Percentiles rank a stretch among this genome's conserved stretches.
phyloP scores from a whole-genome alignment of 495 filamentous ascomycete species.

The Oleoguttula mirabilis region DNA sequence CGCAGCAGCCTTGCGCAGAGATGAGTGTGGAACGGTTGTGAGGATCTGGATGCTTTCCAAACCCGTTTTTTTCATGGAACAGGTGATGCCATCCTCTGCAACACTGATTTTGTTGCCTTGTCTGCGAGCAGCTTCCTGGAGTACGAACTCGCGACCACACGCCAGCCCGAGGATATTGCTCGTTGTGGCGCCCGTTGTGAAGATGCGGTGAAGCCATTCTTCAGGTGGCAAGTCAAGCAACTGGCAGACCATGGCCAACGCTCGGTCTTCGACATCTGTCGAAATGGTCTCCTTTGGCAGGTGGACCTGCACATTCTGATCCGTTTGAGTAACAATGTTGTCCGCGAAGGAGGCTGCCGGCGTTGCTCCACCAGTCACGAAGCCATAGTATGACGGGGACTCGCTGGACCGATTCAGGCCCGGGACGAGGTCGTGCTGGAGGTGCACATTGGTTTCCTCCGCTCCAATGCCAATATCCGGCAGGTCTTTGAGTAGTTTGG shows the following conservation, averaged over 20 bases:
- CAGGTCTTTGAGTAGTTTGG: conserved; percentile 25
- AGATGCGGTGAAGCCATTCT: conserved; percentile 50
- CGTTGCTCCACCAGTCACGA: conserved; percentile 71
- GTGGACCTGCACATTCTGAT: conserved; percentile 83
- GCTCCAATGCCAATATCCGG: conserved; percentile 36
- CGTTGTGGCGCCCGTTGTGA: conserved; percentile 83
- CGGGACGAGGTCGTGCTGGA: conserved; percentile 51
- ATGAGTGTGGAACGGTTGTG: conserved; percentile 72
- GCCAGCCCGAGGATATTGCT: conserved; percentile 75
- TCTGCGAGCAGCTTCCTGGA: conserved; percentile 35
- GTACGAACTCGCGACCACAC: conserved; percentile 57
- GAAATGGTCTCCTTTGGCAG: conserved; percentile 59
- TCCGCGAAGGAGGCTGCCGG: conserved; percentile 80
- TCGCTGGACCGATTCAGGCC: conserved; percentile 51
- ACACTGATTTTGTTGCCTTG: conserved; percentile 36
- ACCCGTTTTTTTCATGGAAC: conserved; percentile 49
- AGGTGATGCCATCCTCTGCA: conserved; percentile 56
- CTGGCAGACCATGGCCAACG: conserved; percentile 55
- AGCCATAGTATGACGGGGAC: conserved; percentile 68
- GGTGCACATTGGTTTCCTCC: conserved; percentile 35
- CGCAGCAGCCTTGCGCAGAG: conserved; percentile 68
- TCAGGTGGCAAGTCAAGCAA: conserved; percentile 47
- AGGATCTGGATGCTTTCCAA: conserved; percentile 61
- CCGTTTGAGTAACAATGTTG: conserved; percentile 60
- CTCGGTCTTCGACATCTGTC: conserved; percentile 60